Percentiles rank a stretch among this genome's conserved stretches.
Evolutionary conservation across 2,329 filamentous ascomycete genomes (phyloP).

Genomic region (Fonsecaea pugnacius): DNA sequence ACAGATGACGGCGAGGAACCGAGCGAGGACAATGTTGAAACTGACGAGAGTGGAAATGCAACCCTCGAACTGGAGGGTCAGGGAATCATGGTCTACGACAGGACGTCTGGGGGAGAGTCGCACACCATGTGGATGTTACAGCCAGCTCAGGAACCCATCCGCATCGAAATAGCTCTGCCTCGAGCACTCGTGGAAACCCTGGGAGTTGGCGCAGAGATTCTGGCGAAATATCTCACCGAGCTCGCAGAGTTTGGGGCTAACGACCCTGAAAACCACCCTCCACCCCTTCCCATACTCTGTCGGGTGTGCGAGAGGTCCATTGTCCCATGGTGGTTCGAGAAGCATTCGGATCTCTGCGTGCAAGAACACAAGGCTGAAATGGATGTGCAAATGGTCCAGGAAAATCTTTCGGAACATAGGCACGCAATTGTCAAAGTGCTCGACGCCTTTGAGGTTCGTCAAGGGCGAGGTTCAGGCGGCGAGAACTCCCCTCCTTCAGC

Average conservation of each 20-base stretch:
- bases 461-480: conserved; percentile 65
- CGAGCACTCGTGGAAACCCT: conserved; percentile 87
- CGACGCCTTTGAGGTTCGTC: conserved; percentile 82
- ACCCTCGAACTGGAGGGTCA: conserved; percentile 86
- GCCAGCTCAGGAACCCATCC: conserved; percentile 81
- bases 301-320: conserved; percentile 98
- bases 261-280: conserved; percentile 74
- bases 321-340: conserved; percentile 99
- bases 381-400: conserved; percentile 95
- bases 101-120: conserved; percentile 74
- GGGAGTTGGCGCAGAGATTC: conserved; percentile 89
- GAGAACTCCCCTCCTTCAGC: conserved; percentile 52
- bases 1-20: conserved; percentile 42
- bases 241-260: conserved; percentile 82
- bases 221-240: conserved; percentile 89
- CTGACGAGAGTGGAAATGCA: conserved; percentile 33
- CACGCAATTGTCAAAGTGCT: conserved; percentile 94
- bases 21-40: conserved; percentile 41
- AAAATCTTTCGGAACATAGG: conserved; percentile 87
- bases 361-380: conserved; percentile 97
- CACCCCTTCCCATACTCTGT: conserved; percentile 83
- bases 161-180: conserved; percentile 95
- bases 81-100: conserved; percentile 97
- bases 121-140: conserved; percentile 99
- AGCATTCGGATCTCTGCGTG: conserved; percentile 93